A percentile compares a stretch with the other conserved stretches of the same genome.
phyloP scores from a whole-genome alignment of 1,284 basidiomycete species.

The Heterobasidion irregulare region DNA sequence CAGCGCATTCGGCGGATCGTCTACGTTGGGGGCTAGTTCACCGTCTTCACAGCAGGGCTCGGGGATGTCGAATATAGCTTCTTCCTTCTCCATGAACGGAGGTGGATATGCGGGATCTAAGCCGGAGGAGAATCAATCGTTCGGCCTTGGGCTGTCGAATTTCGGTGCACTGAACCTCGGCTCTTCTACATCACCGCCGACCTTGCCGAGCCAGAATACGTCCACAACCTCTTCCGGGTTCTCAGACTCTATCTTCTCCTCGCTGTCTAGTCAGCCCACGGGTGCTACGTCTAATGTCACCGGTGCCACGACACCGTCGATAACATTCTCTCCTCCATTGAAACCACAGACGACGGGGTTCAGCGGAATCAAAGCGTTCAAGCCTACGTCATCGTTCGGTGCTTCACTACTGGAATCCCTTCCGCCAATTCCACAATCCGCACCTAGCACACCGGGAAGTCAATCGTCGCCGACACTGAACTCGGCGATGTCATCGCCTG shows the following conservation, averaged over 20 bases:
- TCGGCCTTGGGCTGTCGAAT: neutral
- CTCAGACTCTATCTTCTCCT: constrained; percentile 41
- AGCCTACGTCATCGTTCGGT: constrained; percentile 86
- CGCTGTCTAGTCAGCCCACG: constrained; percentile 42
- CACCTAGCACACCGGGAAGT: constrained; percentile 35
- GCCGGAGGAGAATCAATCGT: constrained; percentile 21
- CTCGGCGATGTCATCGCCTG: constrained; percentile 7
- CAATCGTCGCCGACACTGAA: constrained; percentile 15
- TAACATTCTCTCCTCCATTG: constrained; percentile 26
- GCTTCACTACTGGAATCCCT: constrained; percentile 72
- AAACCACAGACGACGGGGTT: constrained; percentile 80
- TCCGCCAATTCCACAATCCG: constrained; percentile 61
- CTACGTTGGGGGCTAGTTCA: neutral
- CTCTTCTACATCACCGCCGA: constrained; percentile 15
- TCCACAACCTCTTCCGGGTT: constrained; percentile 34
- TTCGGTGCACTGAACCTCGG: constrained; percentile 7
- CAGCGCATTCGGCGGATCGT: neutral
- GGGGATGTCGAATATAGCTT: constrained; percentile 60
- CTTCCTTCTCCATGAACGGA: constrained; percentile 53
- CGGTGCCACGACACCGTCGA: constrained; percentile 16
- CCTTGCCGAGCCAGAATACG: constrained; percentile 27
- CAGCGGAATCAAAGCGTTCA: constrained; percentile 81
- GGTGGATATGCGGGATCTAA: constrained; percentile 23
- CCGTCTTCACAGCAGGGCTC: constrained; percentile 19
- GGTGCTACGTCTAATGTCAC: constrained; percentile 24